A percentile compares a stretch with the other conserved stretches of the same genome.
These are phyloP conservation scores for Andrographis paniculata DNA, from an alignment of 305 asterid genomes.

Conservation along the genomic window DNA sequence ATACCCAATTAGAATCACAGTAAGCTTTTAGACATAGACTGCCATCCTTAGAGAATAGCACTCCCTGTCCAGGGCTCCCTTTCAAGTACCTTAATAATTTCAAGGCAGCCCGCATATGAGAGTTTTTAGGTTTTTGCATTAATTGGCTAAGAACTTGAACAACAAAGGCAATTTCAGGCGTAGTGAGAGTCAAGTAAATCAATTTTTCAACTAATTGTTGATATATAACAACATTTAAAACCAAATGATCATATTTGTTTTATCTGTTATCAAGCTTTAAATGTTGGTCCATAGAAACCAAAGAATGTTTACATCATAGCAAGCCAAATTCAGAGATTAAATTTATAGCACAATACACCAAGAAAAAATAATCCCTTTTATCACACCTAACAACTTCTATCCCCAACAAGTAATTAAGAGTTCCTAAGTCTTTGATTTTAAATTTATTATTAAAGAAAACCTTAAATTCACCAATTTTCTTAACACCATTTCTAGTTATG, in stretches of 20 bases:
- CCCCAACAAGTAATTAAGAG: background rate
- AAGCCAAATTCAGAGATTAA: background rate
- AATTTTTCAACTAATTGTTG: background rate
- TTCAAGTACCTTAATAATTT: no score
- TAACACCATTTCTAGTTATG: background rate
- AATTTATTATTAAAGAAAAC: background rate
- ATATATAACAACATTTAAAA: background rate
- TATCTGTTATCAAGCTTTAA: background rate
- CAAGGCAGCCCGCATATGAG: no score
- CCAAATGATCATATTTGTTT: background rate
- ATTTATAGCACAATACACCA: background rate
- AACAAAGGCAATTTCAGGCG: no score
- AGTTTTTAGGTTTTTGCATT: no score
- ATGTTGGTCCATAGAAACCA: background rate
- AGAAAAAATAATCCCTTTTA: background rate
- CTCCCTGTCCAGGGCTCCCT: background rate
- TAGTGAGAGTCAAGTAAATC: background rate
- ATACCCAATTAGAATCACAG: slow-evolving; percentile 1
- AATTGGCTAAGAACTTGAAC: no score
- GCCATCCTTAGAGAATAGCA: background rate
- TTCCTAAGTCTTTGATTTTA: background rate
- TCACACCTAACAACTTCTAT: background rate
- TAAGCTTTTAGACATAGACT: background rate
- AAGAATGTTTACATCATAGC: background rate
- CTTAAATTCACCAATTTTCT: background rate